Evolutionary conservation across 1,284 basidiomycete species (phyloP), one percentile per base, ranked within the genome.

Genomic region (Filobasidium uniguttulatum): DNA sequence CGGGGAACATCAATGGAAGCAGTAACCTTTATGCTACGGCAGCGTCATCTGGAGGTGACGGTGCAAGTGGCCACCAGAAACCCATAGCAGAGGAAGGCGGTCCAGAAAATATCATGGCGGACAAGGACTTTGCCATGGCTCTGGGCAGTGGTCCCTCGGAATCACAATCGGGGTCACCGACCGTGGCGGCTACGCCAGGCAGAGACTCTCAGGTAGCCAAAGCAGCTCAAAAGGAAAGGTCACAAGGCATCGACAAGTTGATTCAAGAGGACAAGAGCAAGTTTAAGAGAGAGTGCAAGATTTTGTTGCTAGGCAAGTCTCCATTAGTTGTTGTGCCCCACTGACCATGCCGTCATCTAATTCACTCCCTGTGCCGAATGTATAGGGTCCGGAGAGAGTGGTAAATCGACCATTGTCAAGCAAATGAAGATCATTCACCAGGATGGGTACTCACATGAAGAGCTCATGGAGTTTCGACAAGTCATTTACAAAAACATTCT

Each of bases 401-500:
- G 91, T 29, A 96, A 96, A 72, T 85, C 81, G 5, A 97, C 91
- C 0, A 89, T 97, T 57, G 89, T 96, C 43, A 97, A 96, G 71
- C 93, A 97, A 71, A 97, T 97, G 91, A 96, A 94, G 76, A 96
- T 97, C 57, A 93, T 97, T 54, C 88, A 96, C 68, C 88, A 96
- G 68, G 83, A 85, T 60, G 93, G 93, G 7, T 97, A 90, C 71
- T 80, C 80, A 0, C 69, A 71, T 20, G 78, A 86, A 1, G 91
- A 97, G 68, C 77, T 91, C 34, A 71, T 83, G 54, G 74, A 80
- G 2, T 94, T 81, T 70, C 76, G 84, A 33, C 77, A 82, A 1
- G 82, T 83, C 17, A 81, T 97, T 43, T 86, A 73, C 62, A 70
- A 71, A 58, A 74, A 77, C 64, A 78, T 90, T 4, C 72, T 91